phyloP scores from a whole-genome alignment of 371 early-diverging fungal genomes.

The Capniomyces stellatus region DNA sequence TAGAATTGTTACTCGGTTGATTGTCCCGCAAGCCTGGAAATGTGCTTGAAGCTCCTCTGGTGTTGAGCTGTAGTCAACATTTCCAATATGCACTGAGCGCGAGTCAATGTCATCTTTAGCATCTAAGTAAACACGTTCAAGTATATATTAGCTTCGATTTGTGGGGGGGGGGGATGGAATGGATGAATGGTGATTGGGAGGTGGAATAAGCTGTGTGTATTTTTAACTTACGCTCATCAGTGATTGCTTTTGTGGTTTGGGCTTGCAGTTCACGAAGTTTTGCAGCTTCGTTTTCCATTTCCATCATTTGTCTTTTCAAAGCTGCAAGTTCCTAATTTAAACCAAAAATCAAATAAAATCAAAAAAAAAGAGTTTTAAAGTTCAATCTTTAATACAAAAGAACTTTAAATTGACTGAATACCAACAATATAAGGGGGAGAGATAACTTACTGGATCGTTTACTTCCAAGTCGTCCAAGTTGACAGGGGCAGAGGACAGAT shows the following conservation, averaged over 20 bases:
- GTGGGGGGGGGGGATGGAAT: background rate
- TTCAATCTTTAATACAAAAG: background rate
- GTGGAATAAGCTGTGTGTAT: too few relatives aligned
- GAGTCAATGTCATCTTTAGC: conserved; percentile 55
- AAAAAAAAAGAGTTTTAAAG: background rate
- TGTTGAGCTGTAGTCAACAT: conserved; percentile 88
- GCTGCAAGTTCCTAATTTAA: conserved; percentile 44
- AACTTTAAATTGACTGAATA: background rate
- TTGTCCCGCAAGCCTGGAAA: conserved; percentile 91
- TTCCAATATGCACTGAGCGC: conserved; percentile 90
- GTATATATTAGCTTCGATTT: background rate
- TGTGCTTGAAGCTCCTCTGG: conserved; percentile 93
- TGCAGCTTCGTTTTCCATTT: conserved; percentile 93
- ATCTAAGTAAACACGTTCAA: too few relatives aligned
- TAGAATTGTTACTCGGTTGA: conserved; percentile 89
- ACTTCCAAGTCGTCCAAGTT: conserved; percentile 3
- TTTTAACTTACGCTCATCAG: conserved; percentile 20
- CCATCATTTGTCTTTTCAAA: conserved; percentile 71
- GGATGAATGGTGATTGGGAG: too few relatives aligned
- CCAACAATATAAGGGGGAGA: background rate
- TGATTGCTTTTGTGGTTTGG: conserved; percentile 64
- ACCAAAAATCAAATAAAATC: background rate
- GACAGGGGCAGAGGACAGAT: background rate
- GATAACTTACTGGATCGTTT: conserved; percentile 2
- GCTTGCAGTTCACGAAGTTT: conserved; percentile 82